Evolutionary conservation across 805 yeast genomes (phyloP), one percentile per base, ranked within the genome.

Genomic region (Clavispora asparagi): DNA sequence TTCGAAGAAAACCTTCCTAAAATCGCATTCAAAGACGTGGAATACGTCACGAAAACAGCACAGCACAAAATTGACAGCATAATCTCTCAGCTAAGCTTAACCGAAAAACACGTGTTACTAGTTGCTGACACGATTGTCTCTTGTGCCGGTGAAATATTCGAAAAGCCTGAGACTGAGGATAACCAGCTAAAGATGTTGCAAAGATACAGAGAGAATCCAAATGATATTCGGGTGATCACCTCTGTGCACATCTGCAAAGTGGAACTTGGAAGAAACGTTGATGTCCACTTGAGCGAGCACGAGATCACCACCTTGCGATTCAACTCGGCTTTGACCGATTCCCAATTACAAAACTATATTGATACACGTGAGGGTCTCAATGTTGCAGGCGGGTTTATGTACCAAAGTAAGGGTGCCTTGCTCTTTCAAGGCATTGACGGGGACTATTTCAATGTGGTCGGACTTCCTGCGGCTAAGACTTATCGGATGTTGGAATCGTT

Each of bases 341-440:
- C 71, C n/a, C 70, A 83, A 35, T 57, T 92, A 4, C 58, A 75
- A 25, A 68, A 72, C 13, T 92, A 92, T 62, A 84, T 86, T 10
- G 74, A 73, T 2, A 67, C 82, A 2, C 83, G 76, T 19, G 97
- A 92, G 61, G 98, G 94, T 1, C 46, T 73, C 7, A 76, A 76
- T 41, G 97, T 87, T 1, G 96, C 98, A 2, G 99, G 97, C 6
- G 99, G 99, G 0, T 91, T 87, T 67, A 82, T 82, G 55, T 82
- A 85, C 48, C 98, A 92, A 64, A 87, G 83, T 0, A 60, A 62
- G 9, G 94, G 95, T 1, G 81, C 85, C 1, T 58, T 83, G 32
- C 65, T 92, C 51, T 79, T 94, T 52, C 64, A 71, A 17, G 64
- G 67, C 13, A 76, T 90, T 11, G 72, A 73, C 1, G 99, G 99